A percentile compares a stretch with the other conserved stretches of the same genome.
Conservation (phyloP, 768 basidiomycete species). For the Cyclocybe cylindracea region DNA sequence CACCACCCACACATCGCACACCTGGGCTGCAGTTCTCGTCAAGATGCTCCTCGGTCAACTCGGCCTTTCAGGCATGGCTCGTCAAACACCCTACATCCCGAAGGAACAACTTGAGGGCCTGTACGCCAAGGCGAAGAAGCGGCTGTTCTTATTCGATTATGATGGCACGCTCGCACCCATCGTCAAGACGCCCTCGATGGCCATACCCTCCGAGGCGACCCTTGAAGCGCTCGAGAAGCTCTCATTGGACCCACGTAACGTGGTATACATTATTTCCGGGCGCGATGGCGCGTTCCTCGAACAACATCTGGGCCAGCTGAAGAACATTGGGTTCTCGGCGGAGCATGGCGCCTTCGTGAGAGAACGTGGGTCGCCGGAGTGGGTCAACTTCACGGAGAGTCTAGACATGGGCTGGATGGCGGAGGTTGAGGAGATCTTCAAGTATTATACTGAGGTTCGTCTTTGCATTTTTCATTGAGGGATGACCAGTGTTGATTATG, state of each 20-base stretch:
- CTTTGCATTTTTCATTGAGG: background rate
- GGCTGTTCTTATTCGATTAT: slow-evolving; percentile 94
- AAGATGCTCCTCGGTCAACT: slow-evolving; percentile 87
- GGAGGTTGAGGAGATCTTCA: slow-evolving; percentile 94
- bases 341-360: slow-evolving; percentile 95
- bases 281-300: slow-evolving; percentile 93
- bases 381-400: slow-evolving; percentile 88
- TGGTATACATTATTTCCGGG: slow-evolving; percentile 97
- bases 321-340: slow-evolving; percentile 85
- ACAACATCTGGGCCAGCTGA: slow-evolving; percentile 85
- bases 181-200: slow-evolving; percentile 90
- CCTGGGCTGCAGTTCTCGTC: slow-evolving; percentile 89
- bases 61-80: slow-evolving; percentile 73
- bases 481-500: background rate
- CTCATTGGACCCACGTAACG: slow-evolving; percentile 78
- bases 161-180: slow-evolving; percentile 97
- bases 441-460: slow-evolving; percentile 89
- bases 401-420: slow-evolving; percentile 98
- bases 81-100: slow-evolving; percentile 84
- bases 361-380: slow-evolving; percentile 62
- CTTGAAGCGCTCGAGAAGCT: slow-evolving; percentile 74
- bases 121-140: slow-evolving; percentile 75
- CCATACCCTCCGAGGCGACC: slow-evolving; percentile 74
- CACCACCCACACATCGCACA: slow-evolving; percentile 90
- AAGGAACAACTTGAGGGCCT: slow-evolving; percentile 52